Percentiles rank a stretch among this genome's conserved stretches.
Conservation (phyloP, 768 basidiomycete genomes). For the Boletus vinaceobasis region DNA sequence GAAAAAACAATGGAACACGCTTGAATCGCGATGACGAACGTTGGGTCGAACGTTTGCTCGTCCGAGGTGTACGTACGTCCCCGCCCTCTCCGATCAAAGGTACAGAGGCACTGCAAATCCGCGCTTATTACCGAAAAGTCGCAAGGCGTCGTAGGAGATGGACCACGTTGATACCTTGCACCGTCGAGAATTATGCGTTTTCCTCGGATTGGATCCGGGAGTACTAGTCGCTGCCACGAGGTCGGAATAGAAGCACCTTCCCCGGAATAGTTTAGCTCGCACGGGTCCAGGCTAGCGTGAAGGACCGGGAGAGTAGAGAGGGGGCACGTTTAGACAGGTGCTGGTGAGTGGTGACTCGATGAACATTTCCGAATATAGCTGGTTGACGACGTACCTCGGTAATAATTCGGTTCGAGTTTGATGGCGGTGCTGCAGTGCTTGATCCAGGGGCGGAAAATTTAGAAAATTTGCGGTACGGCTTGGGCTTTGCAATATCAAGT, state of each 20-base stretch:
- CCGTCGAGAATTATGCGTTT: constrained; percentile 2
- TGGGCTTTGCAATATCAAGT: neutral
- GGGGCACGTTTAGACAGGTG: neutral
- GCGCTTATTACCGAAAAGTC: constrained; percentile 7
- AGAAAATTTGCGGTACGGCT: neutral
- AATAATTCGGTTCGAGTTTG: neutral
- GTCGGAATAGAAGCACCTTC: neutral
- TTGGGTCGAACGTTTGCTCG: neutral
- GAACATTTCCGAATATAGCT: neutral
- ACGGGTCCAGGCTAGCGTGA: neutral
- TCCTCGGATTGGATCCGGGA: neutral
- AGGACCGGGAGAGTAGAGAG: neutral
- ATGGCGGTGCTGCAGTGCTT: neutral
- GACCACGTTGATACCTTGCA: constrained; percentile 9
- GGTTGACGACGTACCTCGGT: constrained; percentile 3
- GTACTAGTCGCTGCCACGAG: neutral
- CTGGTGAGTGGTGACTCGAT: neutral
- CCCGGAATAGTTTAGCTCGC: neutral
- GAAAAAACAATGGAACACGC: neutral
- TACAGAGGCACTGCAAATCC: constrained; percentile 1
- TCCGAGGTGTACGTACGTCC: neutral
- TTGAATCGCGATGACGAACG: constrained; percentile 1
- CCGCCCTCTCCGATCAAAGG: constrained; percentile 10
- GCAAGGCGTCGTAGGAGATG: constrained; percentile 3
- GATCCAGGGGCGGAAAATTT: neutral